Conservation (phyloP, 495 filamentous ascomycete genomes). For the Aspergillus sclerotioniger region DNA sequence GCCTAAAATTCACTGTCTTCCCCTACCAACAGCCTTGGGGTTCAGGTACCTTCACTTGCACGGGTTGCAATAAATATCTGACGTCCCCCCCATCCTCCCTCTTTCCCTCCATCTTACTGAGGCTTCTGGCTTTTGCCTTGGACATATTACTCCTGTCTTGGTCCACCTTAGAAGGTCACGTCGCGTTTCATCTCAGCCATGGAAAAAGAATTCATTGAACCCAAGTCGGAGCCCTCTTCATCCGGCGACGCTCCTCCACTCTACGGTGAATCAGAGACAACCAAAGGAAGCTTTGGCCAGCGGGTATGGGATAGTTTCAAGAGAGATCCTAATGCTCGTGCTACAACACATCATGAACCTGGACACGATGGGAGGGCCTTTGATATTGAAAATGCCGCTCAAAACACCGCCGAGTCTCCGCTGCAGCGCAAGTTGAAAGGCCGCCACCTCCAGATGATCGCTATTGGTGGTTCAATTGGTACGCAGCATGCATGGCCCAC, state of each 20-base stretch:
- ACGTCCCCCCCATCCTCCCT: background rate
- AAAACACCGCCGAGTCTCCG: constrained; percentile 72
- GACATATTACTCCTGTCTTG: background rate
- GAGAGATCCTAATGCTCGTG: constrained; percentile 66
- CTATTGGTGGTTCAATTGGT: constrained; percentile 94
- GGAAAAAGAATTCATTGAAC: constrained; percentile 38
- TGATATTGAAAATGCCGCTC: constrained; percentile 71
- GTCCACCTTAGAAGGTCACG: background rate
- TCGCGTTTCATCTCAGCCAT: constrained; percentile 19
- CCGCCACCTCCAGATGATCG: constrained; percentile 94
- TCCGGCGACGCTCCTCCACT: constrained; percentile 28
- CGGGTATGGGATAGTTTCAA: constrained; percentile 77
- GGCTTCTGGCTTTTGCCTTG: background rate
- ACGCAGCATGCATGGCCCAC: constrained; percentile 24
- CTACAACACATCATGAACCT: constrained; percentile 52
- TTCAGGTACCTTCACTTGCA: background rate
- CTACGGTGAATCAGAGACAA: constrained; percentile 41
- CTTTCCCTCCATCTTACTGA: background rate
- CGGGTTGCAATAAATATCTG: background rate
- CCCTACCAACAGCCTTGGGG: background rate
- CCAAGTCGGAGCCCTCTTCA: constrained; percentile 28
- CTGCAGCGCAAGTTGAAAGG: constrained; percentile 76
- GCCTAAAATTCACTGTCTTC: background rate
- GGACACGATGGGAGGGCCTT: constrained; percentile 63
- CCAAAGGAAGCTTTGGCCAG: constrained; percentile 32